Percentiles rank a stretch among this genome's conserved stretches.
These are phyloP conservation scores for Papiliotrema fonsecae DNA, from an alignment of 1,284 basidiomycete genomes.

Conservation along the genomic window DNA sequence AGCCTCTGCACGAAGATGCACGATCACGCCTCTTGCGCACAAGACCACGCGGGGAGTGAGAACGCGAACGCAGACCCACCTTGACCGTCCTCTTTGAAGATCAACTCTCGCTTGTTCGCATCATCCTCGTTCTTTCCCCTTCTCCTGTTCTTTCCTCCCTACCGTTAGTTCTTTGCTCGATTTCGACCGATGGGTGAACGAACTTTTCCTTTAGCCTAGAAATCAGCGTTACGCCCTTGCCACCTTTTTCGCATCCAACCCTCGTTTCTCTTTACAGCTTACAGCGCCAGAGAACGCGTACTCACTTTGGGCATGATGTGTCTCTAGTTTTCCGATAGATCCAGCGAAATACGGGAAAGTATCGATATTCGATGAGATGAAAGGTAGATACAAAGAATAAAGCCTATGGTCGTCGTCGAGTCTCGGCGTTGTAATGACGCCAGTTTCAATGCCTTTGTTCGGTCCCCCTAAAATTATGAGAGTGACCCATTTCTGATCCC, in stretches of 20 bases:
- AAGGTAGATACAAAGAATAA: not conserved
- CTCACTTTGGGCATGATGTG: slow-evolving; percentile 42
- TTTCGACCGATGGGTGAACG: slow-evolving; percentile 1
- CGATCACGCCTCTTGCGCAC: no score
- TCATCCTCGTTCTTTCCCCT: slow-evolving; percentile 99
- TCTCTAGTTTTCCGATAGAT: slow-evolving; percentile 3
- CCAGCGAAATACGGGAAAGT: not conserved
- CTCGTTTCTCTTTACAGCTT: no score
- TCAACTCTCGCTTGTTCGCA: slow-evolving; percentile 95
- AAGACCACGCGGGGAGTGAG: not conserved
- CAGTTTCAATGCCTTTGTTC: no score
- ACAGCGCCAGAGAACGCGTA: no score
- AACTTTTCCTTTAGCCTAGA: slow-evolving; percentile 44
- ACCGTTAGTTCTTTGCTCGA: not conserved
- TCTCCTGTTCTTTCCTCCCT: slow-evolving; percentile 99
- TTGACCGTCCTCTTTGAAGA: slow-evolving; percentile 98
- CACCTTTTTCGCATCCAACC: not conserved
- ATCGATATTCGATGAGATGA: not conserved
- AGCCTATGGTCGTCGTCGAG: no score
- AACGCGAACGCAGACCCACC: slow-evolving; percentile 49
- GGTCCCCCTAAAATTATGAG: no score
- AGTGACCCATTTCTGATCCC: no score
- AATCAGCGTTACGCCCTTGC: not conserved
- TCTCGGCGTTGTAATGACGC: no score
- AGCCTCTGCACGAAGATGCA: no score